These are phyloP conservation scores for Kandelia obovata DNA, from an alignment of 345 rosid genomes.

Conservation along the genomic window DNA sequence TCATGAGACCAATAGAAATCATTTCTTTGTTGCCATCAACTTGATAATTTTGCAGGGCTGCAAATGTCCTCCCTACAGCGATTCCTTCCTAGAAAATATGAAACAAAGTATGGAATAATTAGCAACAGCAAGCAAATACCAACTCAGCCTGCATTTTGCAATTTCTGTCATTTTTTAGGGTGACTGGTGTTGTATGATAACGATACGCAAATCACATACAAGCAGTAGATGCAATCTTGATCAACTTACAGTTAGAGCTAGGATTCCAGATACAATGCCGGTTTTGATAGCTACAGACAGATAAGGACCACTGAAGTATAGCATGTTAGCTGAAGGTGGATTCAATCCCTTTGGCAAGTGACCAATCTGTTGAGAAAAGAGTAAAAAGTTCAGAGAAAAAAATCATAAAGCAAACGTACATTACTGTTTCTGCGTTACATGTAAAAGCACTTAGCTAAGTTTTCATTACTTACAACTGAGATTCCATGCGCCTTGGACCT, in stretches of 20 bases:
- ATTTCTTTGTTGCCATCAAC: conserved; percentile 98
- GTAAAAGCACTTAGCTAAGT: background rate
- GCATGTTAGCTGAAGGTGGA: conserved; percentile 86
- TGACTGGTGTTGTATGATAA: background rate
- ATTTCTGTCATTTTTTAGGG: background rate
- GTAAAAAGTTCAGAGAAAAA: background rate
- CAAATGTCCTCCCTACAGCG: conserved; percentile 98
- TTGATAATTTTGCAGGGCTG: conserved; percentile 75
- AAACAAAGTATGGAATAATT: background rate
- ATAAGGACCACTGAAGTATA: conserved; percentile 50
- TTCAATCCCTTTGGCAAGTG: conserved; percentile 86
- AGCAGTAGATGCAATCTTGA: background rate
- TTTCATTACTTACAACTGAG: conserved; percentile 48
- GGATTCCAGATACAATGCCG: conserved; percentile 82
- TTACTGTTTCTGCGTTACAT: background rate
- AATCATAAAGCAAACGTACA: background rate
- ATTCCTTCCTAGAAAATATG: conserved; percentile 74
- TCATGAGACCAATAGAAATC: conserved; percentile 97
- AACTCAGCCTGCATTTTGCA: too few species aligned
- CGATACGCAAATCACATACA: background rate
- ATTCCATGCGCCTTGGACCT: conserved; percentile 60
- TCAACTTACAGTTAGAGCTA: conserved; percentile 80
- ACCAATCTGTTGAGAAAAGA: conserved; percentile 59
- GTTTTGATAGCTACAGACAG: conserved; percentile 79
- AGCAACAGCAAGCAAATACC: background rate